Base-by-base conservation (phyloP, 441 rosid species). In the Euphorbia celastroides region DNA sequence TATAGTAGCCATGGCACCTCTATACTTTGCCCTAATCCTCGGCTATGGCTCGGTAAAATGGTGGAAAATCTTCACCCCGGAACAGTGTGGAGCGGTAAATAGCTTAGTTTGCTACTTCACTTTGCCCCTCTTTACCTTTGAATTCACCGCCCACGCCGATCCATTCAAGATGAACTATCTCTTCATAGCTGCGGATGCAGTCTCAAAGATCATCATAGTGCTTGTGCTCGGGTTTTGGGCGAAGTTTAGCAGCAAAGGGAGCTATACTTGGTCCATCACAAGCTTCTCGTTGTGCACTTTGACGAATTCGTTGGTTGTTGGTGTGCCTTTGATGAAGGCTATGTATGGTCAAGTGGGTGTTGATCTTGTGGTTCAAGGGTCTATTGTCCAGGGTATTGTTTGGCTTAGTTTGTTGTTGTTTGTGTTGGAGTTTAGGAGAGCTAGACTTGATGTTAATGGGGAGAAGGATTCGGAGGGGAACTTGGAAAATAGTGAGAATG, bases 21-120 rank as follows among this genome's bases (percentile, higher is more conserved):
- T 93, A 2, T 93, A 89, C 31, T 87, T 87, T 17, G 95, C 97
- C n/a, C 71, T 93, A 36, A 48, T 85, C 6, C 70, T 93, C 28
- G 98, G 97, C 7, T 93, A 93, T 30, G 97, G 93, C 5, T 93
- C 98, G 0, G 94, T 93, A 27, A 86, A 74, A 67, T 90, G 98
- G 98, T 93, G 98, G 98, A 72, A 73, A 10, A 79, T 93, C 5
- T 86, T 93, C 67, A 80, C 79, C 0, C 82, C 80, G 2, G 98
- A 93, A 4, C 93, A 93, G 67, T 85, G 95, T 17, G 88, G 81
- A 9, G 95, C 97, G 9, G 76, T 93, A 27, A 93, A 87, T 79
- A 79, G 79, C 1, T 75, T 93, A 0, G 95, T 89, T 31, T 87
- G 87, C 71, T 93, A 79, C 59, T 93, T 93, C 82, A 89, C 97